Evolutionary conservation across 441 rosid species (phyloP).

Genomic region (Adansonia grandidieri): DNA sequence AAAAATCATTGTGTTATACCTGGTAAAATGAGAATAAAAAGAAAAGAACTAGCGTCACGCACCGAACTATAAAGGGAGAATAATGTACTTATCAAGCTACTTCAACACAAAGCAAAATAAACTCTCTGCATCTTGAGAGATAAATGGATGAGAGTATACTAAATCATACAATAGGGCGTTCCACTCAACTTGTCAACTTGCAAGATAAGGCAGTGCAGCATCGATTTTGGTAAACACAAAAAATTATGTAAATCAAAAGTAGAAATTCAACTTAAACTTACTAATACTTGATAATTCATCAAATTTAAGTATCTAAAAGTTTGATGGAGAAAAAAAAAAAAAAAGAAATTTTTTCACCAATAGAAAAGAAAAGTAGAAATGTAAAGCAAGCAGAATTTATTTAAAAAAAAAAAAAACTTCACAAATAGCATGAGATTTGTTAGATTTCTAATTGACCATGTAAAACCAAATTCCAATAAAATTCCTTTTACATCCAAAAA

Average conservation of each 20-base stretch:
- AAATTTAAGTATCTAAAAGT: background rate
- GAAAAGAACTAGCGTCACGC: slow-evolving; percentile 17
- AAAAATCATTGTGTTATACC: slow-evolving; percentile 73
- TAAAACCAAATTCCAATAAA: background rate
- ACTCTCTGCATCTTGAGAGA: slow-evolving; percentile 8
- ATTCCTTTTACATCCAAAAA: background rate
- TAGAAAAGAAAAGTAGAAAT: background rate
- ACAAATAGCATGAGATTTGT: slow-evolving; percentile 7
- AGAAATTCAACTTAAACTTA: background rate
- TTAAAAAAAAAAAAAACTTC: background rate
- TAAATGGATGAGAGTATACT: background rate
- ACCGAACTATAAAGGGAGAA: background rate
- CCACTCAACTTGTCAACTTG: background rate
- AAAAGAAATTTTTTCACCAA: background rate
- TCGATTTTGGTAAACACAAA: background rate
- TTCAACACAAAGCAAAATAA: background rate
- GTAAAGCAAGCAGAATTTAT: background rate
- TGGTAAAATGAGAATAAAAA: slow-evolving; percentile 28
- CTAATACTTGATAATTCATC: background rate
- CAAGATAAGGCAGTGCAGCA: slow-evolving; percentile 6
- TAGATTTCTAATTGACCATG: slow-evolving; percentile 14
- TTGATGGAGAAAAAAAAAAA: background rate
- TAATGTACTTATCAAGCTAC: background rate
- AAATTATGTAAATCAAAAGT: background rate
- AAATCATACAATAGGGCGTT: background rate